A percentile compares a stretch with the other conserved stretches of the same genome.
Conservation (phyloP, 2,329 filamentous ascomycete species). For the Escovopsis sp. region DNA sequence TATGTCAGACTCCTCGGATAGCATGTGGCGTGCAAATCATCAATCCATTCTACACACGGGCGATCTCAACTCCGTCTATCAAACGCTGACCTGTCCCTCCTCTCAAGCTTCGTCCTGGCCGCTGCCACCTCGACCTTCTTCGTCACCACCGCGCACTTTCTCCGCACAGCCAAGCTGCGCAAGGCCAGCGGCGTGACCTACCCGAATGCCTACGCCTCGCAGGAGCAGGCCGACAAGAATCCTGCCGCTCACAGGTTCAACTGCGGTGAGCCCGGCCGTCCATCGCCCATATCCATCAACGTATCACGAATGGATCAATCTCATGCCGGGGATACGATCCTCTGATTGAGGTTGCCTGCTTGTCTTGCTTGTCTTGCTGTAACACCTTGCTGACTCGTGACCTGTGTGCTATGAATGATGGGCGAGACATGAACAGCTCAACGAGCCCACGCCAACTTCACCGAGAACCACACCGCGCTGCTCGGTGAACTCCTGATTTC, state of each 20-base stretch:
- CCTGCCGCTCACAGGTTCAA: slow-evolving; percentile 44
- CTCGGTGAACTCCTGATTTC: slow-evolving; percentile 38
- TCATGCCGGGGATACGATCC: slow-evolving; percentile 1
- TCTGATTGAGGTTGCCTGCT: neutral
- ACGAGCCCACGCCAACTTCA: slow-evolving; percentile 48
- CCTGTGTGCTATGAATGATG: too few relatives aligned
- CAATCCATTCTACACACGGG: neutral
- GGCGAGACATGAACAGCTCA: slow-evolving; percentile 26
- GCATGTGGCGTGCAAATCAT: neutral
- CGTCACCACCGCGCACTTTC: slow-evolving; percentile 38
- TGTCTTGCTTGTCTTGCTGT: too few relatives aligned
- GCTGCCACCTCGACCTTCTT: slow-evolving; percentile 42
- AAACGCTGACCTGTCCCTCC: neutral
- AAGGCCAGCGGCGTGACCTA: slow-evolving; percentile 39
- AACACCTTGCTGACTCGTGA: too few relatives aligned
- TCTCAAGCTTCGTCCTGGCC: slow-evolving; percentile 44
- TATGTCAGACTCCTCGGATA: slow-evolving; percentile 17
- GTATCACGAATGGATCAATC: neutral
- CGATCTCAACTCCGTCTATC: neutral
- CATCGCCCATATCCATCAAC: neutral
- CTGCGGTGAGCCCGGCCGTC: slow-evolving; percentile 30
- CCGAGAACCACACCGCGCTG: slow-evolving; percentile 43
- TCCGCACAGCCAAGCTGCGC: slow-evolving; percentile 34
- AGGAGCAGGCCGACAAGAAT: slow-evolving; percentile 39
- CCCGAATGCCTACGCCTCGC: slow-evolving; percentile 40